A percentile compares a stretch with the other conserved stretches of the same genome.
phyloP scores from a whole-genome alignment of 1,284 basidiomycete species.

The Schizopora paradoxa region DNA sequence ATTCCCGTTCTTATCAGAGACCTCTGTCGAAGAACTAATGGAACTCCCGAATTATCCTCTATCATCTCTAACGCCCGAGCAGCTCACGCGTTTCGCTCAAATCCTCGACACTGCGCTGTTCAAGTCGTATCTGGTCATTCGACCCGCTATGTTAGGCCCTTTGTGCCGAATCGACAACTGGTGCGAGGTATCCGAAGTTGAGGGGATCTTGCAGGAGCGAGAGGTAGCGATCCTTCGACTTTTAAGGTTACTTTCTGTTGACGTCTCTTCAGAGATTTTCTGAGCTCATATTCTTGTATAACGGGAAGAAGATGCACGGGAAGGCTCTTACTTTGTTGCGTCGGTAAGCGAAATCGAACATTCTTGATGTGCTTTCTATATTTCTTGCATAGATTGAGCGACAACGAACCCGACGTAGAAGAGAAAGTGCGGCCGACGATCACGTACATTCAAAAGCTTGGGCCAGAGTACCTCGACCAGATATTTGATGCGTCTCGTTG shows the following conservation, averaged over 20 bases:
- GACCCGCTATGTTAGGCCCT: conserved; percentile 81
- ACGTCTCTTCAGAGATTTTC: conserved; percentile 67
- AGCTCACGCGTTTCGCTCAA: conserved; percentile 84
- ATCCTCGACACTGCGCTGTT: conserved; percentile 95
- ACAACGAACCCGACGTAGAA: conserved; percentile 71
- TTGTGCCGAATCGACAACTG: conserved; percentile 92
- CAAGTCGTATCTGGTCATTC: conserved; percentile 84
- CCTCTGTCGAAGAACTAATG: conserved; percentile 69
- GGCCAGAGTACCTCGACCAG: conserved; percentile 71
- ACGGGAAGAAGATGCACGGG: conserved; percentile 92
- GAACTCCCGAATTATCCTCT: conserved; percentile 69
- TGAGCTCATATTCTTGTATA: conserved; percentile 89
- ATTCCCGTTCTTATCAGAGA: conserved; percentile 59
- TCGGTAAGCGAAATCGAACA: conserved; percentile 47
- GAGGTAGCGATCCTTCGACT: conserved; percentile 49
- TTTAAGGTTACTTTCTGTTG: conserved; percentile 10
- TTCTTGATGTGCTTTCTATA: conserved; percentile 2
- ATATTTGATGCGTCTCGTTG: conserved; percentile 80
- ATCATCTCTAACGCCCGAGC: conserved; percentile 65
- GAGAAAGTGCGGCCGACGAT: conserved; percentile 85
- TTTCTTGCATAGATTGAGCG: conserved; percentile 56
- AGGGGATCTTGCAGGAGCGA: conserved; percentile 77
- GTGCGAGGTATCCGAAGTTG: conserved; percentile 95
- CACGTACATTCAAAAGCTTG: conserved; percentile 87
- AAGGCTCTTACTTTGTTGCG: conserved; percentile 81